These are phyloP conservation scores for Penicillium dipodomyicola DNA, from an alignment of 495 filamentous ascomycete genomes.

Conservation along the genomic window DNA sequence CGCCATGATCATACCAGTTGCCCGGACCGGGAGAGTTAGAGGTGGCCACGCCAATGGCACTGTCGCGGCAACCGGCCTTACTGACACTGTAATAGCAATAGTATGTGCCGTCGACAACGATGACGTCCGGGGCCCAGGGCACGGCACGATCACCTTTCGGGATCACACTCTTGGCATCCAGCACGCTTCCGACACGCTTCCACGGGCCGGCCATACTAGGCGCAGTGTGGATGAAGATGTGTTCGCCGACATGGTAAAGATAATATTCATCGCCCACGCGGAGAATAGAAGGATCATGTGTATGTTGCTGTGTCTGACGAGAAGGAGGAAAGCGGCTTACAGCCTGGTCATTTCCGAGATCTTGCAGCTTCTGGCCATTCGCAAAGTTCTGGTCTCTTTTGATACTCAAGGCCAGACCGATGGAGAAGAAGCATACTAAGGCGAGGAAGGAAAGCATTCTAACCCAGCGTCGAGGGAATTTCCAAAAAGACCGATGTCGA, in stretches of 20 bases:
- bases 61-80: constrained; percentile 63
- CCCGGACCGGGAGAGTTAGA: constrained; percentile 58
- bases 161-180: constrained; percentile 41
- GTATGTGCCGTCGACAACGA: constrained; percentile 54
- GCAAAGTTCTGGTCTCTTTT: constrained; percentile 10
- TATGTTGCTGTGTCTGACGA: constrained; percentile 34
- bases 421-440: constrained; percentile 24
- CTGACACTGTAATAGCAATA: constrained; percentile 74
- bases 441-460: constrained; percentile 28
- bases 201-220: constrained; percentile 42
- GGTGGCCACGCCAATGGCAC: constrained; percentile 69
- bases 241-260: constrained; percentile 37
- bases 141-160: constrained; percentile 38
- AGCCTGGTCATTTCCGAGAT: constrained; percentile 8
- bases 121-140: constrained; percentile 63
- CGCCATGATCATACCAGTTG: constrained; percentile 53
- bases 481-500: constrained; percentile 22
- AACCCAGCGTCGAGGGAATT: constrained; percentile 26
- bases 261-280: constrained; percentile 34
- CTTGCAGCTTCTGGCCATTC: constrained; percentile 9
- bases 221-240: constrained; percentile 37
- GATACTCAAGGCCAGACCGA: constrained; percentile 17
- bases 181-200: constrained; percentile 36
- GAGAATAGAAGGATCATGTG: constrained; percentile 45
- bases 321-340: constrained; percentile 27